Evolutionary conservation across 768 basidiomycete genomes (phyloP), one percentile per base, ranked within the genome.

Genomic region (Boletus fagicola): DNA sequence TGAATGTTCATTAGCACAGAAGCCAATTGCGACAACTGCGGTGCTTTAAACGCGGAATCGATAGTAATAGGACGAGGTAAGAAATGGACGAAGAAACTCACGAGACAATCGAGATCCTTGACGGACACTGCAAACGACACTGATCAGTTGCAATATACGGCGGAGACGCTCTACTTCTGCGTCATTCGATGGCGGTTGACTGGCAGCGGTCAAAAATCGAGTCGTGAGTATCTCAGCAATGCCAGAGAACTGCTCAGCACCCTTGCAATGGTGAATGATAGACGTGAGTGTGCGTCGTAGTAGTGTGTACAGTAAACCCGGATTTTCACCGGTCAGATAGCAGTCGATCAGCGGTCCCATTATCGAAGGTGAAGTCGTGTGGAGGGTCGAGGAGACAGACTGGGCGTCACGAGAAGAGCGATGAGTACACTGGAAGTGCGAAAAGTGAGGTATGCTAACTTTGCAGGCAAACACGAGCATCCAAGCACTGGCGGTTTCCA

Each of bases 331-430:
- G 1, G 71, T 65, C 20, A 90, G 73, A 63, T 90, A 79, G 58
- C 77, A 80, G 12, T 76, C 72, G 16, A 95, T 56, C 4, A 94
- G 72, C 0, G 82, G 78, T 2, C 71, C 61, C 13, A 94, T 73
- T 40, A 94, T 77, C 4, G 85, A 83, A 7, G 83, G 63, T 0
- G 90, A 82, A 50, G 83, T 80, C 1, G 91, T 90, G 68, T 96
- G 94, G 30, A 97, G 73, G 0, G 86, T 87, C 72, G 88, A 86
- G 10, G 88, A 87, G 48, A 91, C 85, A n/a, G 87, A 90, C 91
- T 92, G 50, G 15, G 46, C 47, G 5, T 30, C 7, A 31, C 12
- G 31, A 13, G 12, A 35, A 15, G 6, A 9, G 28, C 2, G 39
- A 56, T 61, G 36, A 62, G 47, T 4, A 46, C 8, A 16, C 0